A percentile compares a stretch with the other conserved stretches of the same genome.
phyloP scores from a whole-genome alignment of 2,329 filamentous ascomycete species.

The Penicillium sp. region DNA sequence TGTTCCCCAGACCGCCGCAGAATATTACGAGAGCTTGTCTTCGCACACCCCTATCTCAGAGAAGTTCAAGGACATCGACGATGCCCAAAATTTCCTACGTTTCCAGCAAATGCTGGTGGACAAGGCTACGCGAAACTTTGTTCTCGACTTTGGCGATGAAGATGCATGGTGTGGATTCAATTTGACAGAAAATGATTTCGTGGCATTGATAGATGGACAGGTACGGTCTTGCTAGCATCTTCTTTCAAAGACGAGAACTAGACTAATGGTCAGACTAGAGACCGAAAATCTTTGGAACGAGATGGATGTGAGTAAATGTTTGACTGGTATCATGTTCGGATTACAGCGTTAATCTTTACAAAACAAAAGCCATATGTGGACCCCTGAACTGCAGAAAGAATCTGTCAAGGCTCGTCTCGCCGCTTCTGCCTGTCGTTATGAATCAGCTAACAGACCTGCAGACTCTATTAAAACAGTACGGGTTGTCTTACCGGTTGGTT shows the following conservation, averaged over 20 bases:
- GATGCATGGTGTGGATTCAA: slow-evolving; percentile 40
- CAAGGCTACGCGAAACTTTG: slow-evolving; percentile 35
- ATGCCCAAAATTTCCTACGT: slow-evolving; percentile 26
- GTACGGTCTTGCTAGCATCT: slow-evolving; percentile 21
- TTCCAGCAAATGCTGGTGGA: slow-evolving; percentile 28
- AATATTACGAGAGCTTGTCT: slow-evolving; percentile 27
- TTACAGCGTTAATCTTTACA: slow-evolving; percentile 12
- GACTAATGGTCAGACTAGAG: slow-evolving; percentile 28
- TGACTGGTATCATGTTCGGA: neutral
- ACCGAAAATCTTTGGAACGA: slow-evolving; percentile 51
- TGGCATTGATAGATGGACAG: slow-evolving; percentile 27
- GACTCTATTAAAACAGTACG: slow-evolving; percentile 58
- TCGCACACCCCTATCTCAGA: slow-evolving; percentile 4
- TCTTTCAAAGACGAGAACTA: neutral
- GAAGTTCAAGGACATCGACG: slow-evolving; percentile 37
- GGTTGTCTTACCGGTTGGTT: slow-evolving; percentile 63
- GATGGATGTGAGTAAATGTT: slow-evolving; percentile 63
- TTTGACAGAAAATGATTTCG: slow-evolving; percentile 32
- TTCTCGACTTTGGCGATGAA: slow-evolving; percentile 42
- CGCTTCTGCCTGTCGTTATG: neutral
- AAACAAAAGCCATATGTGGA: slow-evolving; percentile 63
- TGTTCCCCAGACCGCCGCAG: slow-evolving; percentile 16
- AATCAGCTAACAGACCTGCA: slow-evolving; percentile 16
- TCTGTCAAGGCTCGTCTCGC: slow-evolving; percentile 44
- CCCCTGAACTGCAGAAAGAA: slow-evolving; percentile 57